phyloP scores from a whole-genome alignment of 352 stramenopile genomes.

The Pilasporangium apinafurcum region DNA sequence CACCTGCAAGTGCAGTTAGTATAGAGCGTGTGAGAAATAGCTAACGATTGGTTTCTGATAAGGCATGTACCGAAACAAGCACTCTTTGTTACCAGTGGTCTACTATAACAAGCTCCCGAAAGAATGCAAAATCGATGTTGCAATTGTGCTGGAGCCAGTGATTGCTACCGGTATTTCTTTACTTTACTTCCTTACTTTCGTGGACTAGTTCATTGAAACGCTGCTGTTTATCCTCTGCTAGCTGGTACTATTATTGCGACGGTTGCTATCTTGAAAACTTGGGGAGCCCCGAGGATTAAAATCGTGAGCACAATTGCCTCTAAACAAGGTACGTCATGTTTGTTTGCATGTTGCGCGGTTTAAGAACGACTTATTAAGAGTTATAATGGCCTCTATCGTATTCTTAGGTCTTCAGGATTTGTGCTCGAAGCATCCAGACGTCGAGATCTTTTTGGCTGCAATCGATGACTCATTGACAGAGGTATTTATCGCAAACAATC shows the following conservation, averaged over 20 bases:
- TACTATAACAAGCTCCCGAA: slow-evolving; percentile 99
- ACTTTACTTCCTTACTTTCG: not conserved
- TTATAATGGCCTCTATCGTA: not conserved
- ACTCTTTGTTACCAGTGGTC: slow-evolving; percentile 92
- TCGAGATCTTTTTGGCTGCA: slow-evolving; percentile 71
- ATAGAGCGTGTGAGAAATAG: not conserved
- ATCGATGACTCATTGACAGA: slow-evolving; percentile 76
- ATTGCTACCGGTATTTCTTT: slow-evolving; percentile 86
- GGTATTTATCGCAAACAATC: slow-evolving; percentile 13
- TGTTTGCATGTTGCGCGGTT: not conserved
- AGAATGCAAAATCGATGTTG: slow-evolving; percentile 87
- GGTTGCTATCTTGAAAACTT: slow-evolving; percentile 94
- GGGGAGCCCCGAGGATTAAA: slow-evolving; percentile 91
- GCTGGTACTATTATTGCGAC: slow-evolving; percentile 93
- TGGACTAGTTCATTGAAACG: not conserved
- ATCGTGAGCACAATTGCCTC: slow-evolving; percentile 93
- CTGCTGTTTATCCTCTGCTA: slow-evolving; percentile 4
- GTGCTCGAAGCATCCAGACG: slow-evolving; percentile 63
- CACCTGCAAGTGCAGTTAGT: slow-evolving; percentile 85
- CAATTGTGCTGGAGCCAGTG: slow-evolving; percentile 96
- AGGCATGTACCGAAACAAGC: slow-evolving; percentile 90
- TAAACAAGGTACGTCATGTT: slow-evolving; percentile 52
- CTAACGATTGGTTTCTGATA: not conserved
- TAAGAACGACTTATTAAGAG: not conserved
- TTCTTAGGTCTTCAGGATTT: slow-evolving; percentile 63